These are phyloP conservation scores for Lathyrus aphaca DNA, from an alignment of 306 rosid genomes.

Conservation along the genomic window DNA sequence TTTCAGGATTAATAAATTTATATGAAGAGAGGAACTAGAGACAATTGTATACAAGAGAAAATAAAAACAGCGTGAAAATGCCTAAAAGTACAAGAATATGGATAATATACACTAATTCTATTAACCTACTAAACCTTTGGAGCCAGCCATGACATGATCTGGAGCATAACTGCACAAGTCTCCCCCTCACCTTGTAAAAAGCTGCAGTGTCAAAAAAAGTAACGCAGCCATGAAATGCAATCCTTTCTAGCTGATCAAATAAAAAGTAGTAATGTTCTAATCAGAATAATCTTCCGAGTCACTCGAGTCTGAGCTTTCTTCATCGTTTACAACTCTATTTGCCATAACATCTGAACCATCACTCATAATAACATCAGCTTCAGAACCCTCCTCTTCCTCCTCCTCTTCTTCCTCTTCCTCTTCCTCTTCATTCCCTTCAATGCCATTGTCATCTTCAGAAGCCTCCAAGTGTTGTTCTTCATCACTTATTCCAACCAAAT, in stretches of 20 bases:
- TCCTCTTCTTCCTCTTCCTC: conserved; percentile 73
- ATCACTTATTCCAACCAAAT: conserved; percentile 61
- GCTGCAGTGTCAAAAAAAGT: conserved; percentile 54
- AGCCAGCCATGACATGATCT: conserved; percentile 34
- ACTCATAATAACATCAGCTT: conserved; percentile 65
- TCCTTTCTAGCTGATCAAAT: conserved; percentile 23
- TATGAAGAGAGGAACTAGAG: not conserved
- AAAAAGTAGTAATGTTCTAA: conserved; percentile 36
- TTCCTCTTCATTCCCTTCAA: conserved; percentile 59
- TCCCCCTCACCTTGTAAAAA: conserved; percentile 18
- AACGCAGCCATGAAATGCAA: conserved; percentile 45
- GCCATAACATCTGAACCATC: conserved; percentile 69
- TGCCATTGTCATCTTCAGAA: conserved; percentile 66
- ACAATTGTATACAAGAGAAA: not conserved
- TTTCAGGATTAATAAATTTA: not conserved
- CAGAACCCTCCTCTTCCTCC: conserved; percentile 72
- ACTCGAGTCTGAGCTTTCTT: conserved; percentile 63
- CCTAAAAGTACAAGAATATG: conserved; percentile 40
- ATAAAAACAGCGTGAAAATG: conserved; percentile 28
- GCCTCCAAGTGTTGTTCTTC: conserved; percentile 77
- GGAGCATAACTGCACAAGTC: conserved; percentile 21
- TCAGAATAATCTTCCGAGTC: conserved; percentile 85
- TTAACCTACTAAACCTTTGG: conserved; percentile 22
- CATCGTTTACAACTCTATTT: conserved; percentile 59
- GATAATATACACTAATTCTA: conserved; percentile 43